Conservation (phyloP, 108 stramenopile species). For the Nitzschia putrida region DNA sequence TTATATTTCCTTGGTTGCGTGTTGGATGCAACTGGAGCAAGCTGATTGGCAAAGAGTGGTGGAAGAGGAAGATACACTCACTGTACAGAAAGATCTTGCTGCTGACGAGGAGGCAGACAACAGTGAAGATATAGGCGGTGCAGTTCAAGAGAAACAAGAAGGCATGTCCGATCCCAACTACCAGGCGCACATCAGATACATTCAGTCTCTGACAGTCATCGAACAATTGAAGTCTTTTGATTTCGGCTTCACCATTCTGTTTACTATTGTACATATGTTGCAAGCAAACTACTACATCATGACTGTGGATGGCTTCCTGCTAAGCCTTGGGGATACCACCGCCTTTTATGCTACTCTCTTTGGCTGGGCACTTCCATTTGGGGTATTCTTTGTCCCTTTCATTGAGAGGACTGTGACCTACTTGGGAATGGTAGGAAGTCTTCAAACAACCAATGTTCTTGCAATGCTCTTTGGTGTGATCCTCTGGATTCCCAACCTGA, state of each 20-base stretch:
- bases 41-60: slow-evolving; percentile 11
- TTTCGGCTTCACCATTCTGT: slow-evolving; percentile 11
- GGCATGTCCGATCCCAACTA: slow-evolving; percentile 1
- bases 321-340: slow-evolving; percentile 2
- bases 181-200: background rate
- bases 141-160: background rate
- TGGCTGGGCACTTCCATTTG: slow-evolving; percentile 16
- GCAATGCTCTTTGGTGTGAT: slow-evolving; percentile 17
- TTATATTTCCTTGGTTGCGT: background rate
- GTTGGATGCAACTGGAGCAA: slow-evolving; percentile 16
- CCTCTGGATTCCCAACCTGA: slow-evolving; percentile 7
- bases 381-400: slow-evolving; percentile 22
- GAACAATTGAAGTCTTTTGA: slow-evolving; percentile 11
- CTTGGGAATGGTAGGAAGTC: slow-evolving; percentile 14
- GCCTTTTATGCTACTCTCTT: slow-evolving; percentile 15
- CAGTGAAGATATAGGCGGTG: background rate
- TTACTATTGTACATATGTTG: slow-evolving; percentile 11
- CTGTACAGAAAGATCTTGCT: too few species aligned
- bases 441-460: slow-evolving; percentile 19
- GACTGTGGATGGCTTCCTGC: slow-evolving; percentile 19
- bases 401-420: slow-evolving; percentile 18
- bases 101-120: background rate
- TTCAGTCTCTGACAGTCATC: background rate
- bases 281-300: slow-evolving; percentile 25
- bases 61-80: background rate